phyloP scores from a whole-genome alignment of 2,329 filamentous ascomycete species.

The Teratosphaeria epicoccoides region DNA sequence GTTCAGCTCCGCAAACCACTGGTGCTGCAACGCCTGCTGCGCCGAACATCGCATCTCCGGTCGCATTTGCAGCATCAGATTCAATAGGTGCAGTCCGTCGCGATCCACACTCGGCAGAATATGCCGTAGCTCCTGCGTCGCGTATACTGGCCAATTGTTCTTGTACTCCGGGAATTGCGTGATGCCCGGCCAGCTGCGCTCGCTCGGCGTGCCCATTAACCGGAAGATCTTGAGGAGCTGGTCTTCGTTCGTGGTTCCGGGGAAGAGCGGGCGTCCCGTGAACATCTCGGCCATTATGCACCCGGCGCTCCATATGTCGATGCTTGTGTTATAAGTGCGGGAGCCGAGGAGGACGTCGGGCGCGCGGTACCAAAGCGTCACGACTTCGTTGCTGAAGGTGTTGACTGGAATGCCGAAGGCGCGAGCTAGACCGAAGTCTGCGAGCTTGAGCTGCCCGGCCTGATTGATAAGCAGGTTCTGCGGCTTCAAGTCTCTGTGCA shows the following conservation, averaged over 20 bases:
- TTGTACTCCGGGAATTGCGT: constrained; percentile 97
- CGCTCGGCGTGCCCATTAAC: constrained; percentile 94
- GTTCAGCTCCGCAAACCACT: constrained; percentile 72
- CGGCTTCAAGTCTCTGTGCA: constrained; percentile 91
- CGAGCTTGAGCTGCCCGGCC: constrained; percentile 81
- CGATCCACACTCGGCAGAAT: constrained; percentile 87
- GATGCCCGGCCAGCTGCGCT: constrained; percentile 91
- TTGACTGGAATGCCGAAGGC: constrained; percentile 97
- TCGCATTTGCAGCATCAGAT: constrained; percentile 81
- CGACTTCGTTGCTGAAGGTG: constrained; percentile 95
- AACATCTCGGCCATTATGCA: constrained; percentile 99
- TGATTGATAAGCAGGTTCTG: constrained; percentile 94
- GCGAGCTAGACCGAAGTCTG: constrained; percentile 85
- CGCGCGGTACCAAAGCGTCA: constrained; percentile 94
- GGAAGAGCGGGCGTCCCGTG: constrained; percentile 87
- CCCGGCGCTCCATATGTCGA: constrained; percentile 97
- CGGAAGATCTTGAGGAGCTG: constrained; percentile 95
- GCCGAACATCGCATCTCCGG: constrained; percentile 88
- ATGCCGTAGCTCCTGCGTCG: constrained; percentile 76
- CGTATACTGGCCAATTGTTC: constrained; percentile 84
- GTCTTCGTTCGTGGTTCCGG: constrained; percentile 95
- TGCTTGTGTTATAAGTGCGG: constrained; percentile 97
- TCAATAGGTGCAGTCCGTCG: constrained; percentile 74
- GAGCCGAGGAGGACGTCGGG: constrained; percentile 91
- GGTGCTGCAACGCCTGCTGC: constrained; percentile 73